phyloP scores from a whole-genome alignment of 1,284 basidiomycete genomes.

The Leccinum subfulvum region DNA sequence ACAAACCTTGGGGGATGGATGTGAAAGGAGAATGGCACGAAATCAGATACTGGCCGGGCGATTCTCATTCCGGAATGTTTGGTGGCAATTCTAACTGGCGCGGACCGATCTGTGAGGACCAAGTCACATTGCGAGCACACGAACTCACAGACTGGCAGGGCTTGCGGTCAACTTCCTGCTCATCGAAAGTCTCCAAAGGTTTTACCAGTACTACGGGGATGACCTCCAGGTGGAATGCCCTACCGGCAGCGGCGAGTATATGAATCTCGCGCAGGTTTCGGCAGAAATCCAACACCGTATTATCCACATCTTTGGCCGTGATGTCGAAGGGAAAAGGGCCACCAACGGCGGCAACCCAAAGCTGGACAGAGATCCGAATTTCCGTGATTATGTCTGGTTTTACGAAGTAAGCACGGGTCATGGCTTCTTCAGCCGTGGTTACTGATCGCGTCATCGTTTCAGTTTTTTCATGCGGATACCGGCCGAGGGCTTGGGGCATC shows the following conservation, averaged over 20 bases:
- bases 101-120: conserved; percentile 71
- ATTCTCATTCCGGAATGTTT: conserved; percentile 96
- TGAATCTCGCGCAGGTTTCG: conserved; percentile 90
- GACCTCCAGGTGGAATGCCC: conserved; percentile 92
- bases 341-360: conserved; percentile 89
- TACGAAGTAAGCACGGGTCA: conserved; percentile 62
- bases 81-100: conserved; percentile 98
- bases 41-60: conserved; percentile 97
- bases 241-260: conserved; percentile 91
- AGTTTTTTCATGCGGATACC: conserved; percentile 95
- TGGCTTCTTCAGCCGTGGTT: not conserved
- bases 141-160: conserved; percentile 43
- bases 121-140: not conserved
- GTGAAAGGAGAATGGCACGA: conserved; percentile 91
- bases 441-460: conserved; percentile 11
- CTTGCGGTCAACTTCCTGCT: conserved; percentile 93
- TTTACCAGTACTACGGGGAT: conserved; percentile 95
- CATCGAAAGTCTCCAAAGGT: conserved; percentile 91
- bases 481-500: conserved; percentile 93
- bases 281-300: conserved; percentile 97
- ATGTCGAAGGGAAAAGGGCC: conserved; percentile 81
- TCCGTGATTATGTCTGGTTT: conserved; percentile 95
- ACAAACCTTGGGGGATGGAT: conserved; percentile 92
- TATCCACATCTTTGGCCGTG: conserved; percentile 94
- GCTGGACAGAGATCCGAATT: conserved; percentile 91